A percentile compares a stretch with the other conserved stretches of the same genome.
Conservation (phyloP, 805 yeast species). For the Allodekkera sacchari region DNA sequence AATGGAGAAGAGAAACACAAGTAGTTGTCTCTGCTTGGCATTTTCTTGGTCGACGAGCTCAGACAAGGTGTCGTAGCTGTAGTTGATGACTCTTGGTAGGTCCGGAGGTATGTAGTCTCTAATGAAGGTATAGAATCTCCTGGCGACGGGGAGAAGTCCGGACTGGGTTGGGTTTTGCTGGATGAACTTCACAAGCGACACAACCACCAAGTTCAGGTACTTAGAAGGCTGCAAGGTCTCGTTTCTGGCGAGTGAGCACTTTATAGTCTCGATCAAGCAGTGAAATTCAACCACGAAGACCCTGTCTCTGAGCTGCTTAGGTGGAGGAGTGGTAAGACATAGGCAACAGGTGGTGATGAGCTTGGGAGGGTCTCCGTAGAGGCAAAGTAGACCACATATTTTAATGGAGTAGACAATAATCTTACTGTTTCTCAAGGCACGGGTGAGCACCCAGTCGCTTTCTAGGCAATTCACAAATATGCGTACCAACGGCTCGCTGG, state of each 20-base stretch:
- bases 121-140: slow-evolving; percentile 56
- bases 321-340: neutral
- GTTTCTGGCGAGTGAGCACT: slow-evolving; percentile 50
- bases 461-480: slow-evolving; percentile 50
- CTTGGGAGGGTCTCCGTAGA: slow-evolving; percentile 74
- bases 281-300: slow-evolving; percentile 54
- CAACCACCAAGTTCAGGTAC: slow-evolving; percentile 60
- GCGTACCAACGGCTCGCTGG: slow-evolving; percentile 91
- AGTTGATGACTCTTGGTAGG: too few relatives aligned
- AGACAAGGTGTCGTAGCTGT: too few relatives aligned
- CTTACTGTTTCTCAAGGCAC: slow-evolving; percentile 30
- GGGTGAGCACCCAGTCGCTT: slow-evolving; percentile 25
- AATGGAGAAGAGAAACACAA: slow-evolving; percentile 55
- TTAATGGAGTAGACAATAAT: slow-evolving; percentile 29
- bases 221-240: slow-evolving; percentile 71
- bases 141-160: slow-evolving; percentile 31
- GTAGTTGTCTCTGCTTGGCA: slow-evolving; percentile 53
- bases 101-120: slow-evolving; percentile 49
- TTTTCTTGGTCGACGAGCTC: slow-evolving; percentile 44
- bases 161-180: slow-evolving; percentile 29
- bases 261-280: slow-evolving; percentile 56
- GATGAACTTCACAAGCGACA: slow-evolving; percentile 48
- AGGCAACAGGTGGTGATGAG: slow-evolving; percentile 59
- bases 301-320: neutral
- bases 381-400: slow-evolving; percentile 56